Conservation (phyloP, 306 rosid species). For the Rosa rugosa region DNA sequence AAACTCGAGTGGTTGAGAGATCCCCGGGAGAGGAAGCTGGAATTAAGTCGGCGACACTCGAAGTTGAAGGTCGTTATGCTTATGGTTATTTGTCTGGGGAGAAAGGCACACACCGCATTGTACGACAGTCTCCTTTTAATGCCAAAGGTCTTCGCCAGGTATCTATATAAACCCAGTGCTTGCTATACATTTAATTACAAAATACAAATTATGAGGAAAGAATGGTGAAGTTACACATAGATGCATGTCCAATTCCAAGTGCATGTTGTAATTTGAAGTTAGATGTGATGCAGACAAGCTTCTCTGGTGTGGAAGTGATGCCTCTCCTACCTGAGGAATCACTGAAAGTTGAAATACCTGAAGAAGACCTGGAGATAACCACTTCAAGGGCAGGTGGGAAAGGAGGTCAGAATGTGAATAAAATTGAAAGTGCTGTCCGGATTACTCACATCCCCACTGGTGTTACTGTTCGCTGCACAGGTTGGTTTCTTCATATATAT, state of each 20-base stretch:
- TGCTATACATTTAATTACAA: background rate
- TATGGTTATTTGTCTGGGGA: constrained; percentile 96
- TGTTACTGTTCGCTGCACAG: constrained; percentile 92
- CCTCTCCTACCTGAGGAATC: constrained; percentile 96
- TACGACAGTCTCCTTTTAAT: constrained; percentile 92
- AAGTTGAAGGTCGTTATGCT: constrained; percentile 95
- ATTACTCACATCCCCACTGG: constrained; percentile 98
- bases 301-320: constrained; percentile 95
- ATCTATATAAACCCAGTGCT: constrained; percentile 18
- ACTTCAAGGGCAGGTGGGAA: constrained; percentile 96
- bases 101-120: constrained; percentile 94
- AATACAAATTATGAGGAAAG: background rate
- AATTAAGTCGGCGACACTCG: constrained; percentile 87
- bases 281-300: constrained; percentile 74
- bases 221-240: background rate
- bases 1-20: constrained; percentile 85
- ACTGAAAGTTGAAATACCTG: constrained; percentile 79
- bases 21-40: constrained; percentile 98
- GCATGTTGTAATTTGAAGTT: constrained; percentile 10
- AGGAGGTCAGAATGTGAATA: constrained; percentile 98
- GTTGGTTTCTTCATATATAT: constrained; percentile 25
- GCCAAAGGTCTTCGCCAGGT: constrained; percentile 98
- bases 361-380: constrained; percentile 87
- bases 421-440: constrained; percentile 96
- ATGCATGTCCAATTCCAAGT: constrained; percentile 15